Conservation (phyloP, 2,329 filamentous ascomycete species). For the Hypoxylon sp. region DNA sequence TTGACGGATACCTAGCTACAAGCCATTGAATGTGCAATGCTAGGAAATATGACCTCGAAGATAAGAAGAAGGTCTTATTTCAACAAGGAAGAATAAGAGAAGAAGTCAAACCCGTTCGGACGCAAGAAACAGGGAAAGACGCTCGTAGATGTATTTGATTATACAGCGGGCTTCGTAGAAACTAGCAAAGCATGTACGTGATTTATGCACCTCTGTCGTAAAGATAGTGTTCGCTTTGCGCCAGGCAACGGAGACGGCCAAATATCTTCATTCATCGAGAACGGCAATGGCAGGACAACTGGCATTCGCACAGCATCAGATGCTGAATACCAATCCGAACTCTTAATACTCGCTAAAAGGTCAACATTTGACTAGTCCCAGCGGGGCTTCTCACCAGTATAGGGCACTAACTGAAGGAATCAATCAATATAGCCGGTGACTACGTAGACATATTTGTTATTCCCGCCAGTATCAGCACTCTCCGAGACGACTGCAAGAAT, state of each 20-base stretch:
- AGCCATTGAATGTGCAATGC: constrained; percentile 54
- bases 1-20: constrained; percentile 47
- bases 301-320: constrained; percentile 22
- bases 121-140: constrained; percentile 41
- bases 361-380: neutral
- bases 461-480: constrained; percentile 40
- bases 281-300: constrained; percentile 8
- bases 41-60: constrained; percentile 54
- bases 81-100: constrained; percentile 16
- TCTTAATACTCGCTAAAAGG: constrained; percentile 35
- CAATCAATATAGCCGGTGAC: constrained; percentile 33
- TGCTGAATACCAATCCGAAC: constrained; percentile 20
- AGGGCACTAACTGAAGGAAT: neutral
- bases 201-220: constrained; percentile 53
- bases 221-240: constrained; percentile 57
- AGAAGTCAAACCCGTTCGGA: constrained; percentile 53
- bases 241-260: constrained; percentile 49
- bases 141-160: constrained; percentile 57
- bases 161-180: constrained; percentile 57
- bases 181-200: constrained; percentile 60
- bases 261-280: constrained; percentile 48
- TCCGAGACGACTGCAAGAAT: constrained; percentile 46
- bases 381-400: too few relatives aligned
- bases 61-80: constrained; percentile 49
- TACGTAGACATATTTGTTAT: constrained; percentile 43